Base-by-base conservation (phyloP, 2,329 filamentous ascomycete genomes). In the Scytalidium sp. region DNA sequence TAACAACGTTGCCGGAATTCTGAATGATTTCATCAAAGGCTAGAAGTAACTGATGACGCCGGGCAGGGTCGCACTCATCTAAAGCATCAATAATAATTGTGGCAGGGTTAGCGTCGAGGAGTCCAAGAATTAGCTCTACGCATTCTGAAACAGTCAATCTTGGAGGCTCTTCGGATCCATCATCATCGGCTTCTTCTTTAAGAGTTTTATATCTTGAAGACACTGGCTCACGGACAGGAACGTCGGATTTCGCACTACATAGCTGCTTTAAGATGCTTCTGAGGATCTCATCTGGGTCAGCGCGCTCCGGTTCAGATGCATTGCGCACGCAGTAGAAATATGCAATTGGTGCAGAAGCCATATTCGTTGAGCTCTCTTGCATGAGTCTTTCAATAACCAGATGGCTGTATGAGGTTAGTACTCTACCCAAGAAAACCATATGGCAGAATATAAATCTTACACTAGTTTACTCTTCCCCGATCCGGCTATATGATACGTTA, bases 241-340 rank as follows among this genome's bases (percentile, higher is more conserved):
- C 7, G 5, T 46, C 11, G 29, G 43, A 9, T 9, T 32, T 20
- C 17, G n/a, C 17, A 23, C 29, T 47, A 23, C 56, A 51, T 13
- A 64, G 41, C 39, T 66, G 62, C 46, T 54, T 48, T 11, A 56
- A 20, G 11, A 65, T 50, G 36, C 53, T 57, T 15, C 50, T 42
- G 4, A 65, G 7, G 29, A 65, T 55, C 17, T 43, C 54, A 3
- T 47, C 47, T 11, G 61, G 56, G 4, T 57, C 41, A n/a, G 56
- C 27, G 3, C 63, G 53, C 50, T 53, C 50, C 2, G 56, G 54
- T 29, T 65, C 64, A 19, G 53, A 47, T 2, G 50, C 17, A 32
- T 58, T 56, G 32, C 62, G 47, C 3, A 58, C 25, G 47, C 64
- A 67, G 43, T 67, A 67, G 46, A 64, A 64, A 41, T 56, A 66